Evolutionary conservation across 2,329 filamentous ascomycete genomes (phyloP), one percentile per base, ranked within the genome.

Genomic region (Penicillium corylophilum): DNA sequence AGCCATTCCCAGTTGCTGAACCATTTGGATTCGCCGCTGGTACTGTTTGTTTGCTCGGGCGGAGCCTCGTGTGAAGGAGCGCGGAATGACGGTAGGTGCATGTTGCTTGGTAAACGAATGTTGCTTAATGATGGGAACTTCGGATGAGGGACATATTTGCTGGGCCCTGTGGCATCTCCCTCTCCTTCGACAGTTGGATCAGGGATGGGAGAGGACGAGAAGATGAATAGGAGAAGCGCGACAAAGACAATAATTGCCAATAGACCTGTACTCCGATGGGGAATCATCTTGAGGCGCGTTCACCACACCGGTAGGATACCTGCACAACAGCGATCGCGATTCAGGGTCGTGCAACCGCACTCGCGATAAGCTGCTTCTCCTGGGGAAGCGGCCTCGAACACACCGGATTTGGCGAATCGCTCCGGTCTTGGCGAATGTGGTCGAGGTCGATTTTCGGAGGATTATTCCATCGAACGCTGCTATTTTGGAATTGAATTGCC

Each of bases 1-100:
- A 89, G 80, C 91, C 92, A 97, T 68, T 87, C 90, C 85, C 88
- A 95, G 70, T 95, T 86, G 57, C 83, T 86, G 73, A 90, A 89
- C 93, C 93, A 97, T 53, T 85, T 86, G 29, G 88, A 86, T 55
- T 88, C 88, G 44, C 86, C 88, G 66, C 83, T 86, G 5, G 87
- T 88, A 67, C 89, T 92, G 70, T 93, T 90, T 57, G 84, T 83
- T 69, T 92, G 87, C 47, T 85, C 81, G 33, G 85, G 81, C 2
- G 86, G 83, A 16, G 88, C 88, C 54, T 84, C 82, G 69, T 95
- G 90, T 10, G 84, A 81, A 18, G 85, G 81, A 36, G 82, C 81
- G 36, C 82, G 80, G 70, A 93, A 92, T 0, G 85, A 91, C 0
- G 86, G 87, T 26, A 76, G 67, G 47, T 69, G 71, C 45, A 76